Evolutionary conservation across 139 green algal species (phyloP).

Genomic region (Pycnococcus provasolii): DNA sequence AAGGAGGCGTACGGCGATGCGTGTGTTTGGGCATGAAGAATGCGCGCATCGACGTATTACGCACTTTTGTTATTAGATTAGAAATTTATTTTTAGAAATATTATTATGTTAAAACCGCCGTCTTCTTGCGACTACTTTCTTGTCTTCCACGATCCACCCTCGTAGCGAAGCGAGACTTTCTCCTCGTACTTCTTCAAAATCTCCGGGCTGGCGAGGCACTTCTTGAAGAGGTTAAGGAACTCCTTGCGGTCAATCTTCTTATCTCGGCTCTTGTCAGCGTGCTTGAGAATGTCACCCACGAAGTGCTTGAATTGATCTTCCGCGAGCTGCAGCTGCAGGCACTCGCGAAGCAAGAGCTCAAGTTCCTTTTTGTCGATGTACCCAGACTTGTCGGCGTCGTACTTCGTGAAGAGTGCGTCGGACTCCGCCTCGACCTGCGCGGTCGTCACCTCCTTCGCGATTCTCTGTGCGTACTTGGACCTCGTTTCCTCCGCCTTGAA

Average conservation of each 20-base stretch:
- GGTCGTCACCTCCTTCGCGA: too few relatives aligned
- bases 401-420: background rate
- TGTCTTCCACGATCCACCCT: background rate
- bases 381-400: constrained; percentile 1
- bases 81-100: too few relatives aligned
- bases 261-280: background rate
- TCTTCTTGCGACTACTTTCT: background rate
- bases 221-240: constrained; percentile 1
- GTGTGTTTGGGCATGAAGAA: background rate
- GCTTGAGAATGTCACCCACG: background rate
- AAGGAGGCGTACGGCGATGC: background rate
- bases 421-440: too few relatives aligned
- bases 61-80: too few relatives aligned
- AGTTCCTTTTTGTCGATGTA: background rate
- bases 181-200: background rate
- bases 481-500: too few relatives aligned
- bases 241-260: background rate
- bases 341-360: background rate
- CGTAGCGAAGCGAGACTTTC: background rate
- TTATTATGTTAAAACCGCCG: too few relatives aligned
- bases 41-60: too few relatives aligned
- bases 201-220: background rate
- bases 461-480: too few relatives aligned
- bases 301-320: background rate
- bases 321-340: background rate